Base-by-base conservation (phyloP, 176 grass and related monocot genomes). In the Guadua angustifolia region DNA sequence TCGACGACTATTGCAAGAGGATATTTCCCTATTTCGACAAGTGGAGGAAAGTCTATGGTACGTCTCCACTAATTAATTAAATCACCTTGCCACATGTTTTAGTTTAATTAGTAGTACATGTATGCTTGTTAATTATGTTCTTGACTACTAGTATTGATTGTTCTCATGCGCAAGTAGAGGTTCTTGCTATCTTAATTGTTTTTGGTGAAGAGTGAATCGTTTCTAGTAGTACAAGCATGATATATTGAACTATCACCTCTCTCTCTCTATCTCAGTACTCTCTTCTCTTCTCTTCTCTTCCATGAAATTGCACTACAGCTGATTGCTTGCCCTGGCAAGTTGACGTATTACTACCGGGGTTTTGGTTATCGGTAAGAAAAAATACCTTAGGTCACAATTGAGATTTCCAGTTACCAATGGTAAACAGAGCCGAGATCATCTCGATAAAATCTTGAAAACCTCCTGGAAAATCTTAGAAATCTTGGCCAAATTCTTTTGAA, bases 11-110 rank as follows among this genome's bases (percentile, higher is more conserved):
- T 79, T 89, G 86, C 84, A 88, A 86, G 82, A 66, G 61, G 86
- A 85, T 98, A 77, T 98, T 98, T 83, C 96, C 96, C 74, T 95
- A 95, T 82, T 95, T 98, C 60, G 80, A 92, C 50, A 85, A 90
- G 43, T 98, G 96, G 96, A 95, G 96, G 82, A 98, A 94, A 80
- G 69, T 83, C 78, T 95, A 95, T 69, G 96, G 96, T 98, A 92
- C 46, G 42, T 56, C 19, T 22, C 24, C 55, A 13, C 13, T 24
- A 19, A 53, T n/a, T 18, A 19, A 53, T n/a, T 18, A 19, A 53
- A 53, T 53, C 18, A 17, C 17, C 16, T 19, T 53, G 17, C 6
- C 17, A 19, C n/a, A 24, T 24, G 12, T 24, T 70, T 44, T 16
- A 42, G 22, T 22, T 45, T 45, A 42, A 44, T 25, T 70, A 49